Evolutionary conservation across 352 stramenopile genomes (phyloP), one percentile per base, ranked within the genome.

Genomic region (Phytophthora quininea): DNA sequence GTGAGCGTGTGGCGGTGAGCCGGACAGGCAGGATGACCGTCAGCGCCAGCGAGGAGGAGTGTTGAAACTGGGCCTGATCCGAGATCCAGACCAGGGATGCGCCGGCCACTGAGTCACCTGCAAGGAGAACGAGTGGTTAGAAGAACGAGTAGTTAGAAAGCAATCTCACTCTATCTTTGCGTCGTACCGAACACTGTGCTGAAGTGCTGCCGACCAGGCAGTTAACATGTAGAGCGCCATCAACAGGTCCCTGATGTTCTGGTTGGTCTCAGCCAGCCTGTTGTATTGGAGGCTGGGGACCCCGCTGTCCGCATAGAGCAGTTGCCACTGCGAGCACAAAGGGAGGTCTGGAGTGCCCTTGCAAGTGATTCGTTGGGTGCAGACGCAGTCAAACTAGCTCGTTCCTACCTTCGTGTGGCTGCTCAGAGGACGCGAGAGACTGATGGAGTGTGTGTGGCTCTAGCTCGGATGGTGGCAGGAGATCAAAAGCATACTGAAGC

Each of bases 271-370:
- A 66, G 65, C 12, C 29, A 46, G 1, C 49, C 66, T 5, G 62
- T 80, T 53, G 54, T 66, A 10, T 37, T 67, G 11, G 38, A 49
- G 11, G 31, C 2, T 55, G 37, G 47, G 51, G 58, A 66, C 29
- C 66, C 78, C 29, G 77, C 80, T 0, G 48, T 92, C 0, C 49
- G 68, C 7, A 65, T 92, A 35, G 80, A 93, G 46, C 57, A 74
- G 30, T 48, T 88, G 38, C 45, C 69, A 8, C 31, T 84, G 27
- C 29, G 54, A 19, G 73, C 71, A 3, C 84, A 93, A 55, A 80
- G 84, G 0, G 77, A 88, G 35, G 65, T 89, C 24, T 93, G 80
- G 82, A 89, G 80, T 43, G 79, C 79, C 33, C 61, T 91, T 29
- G 73, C 75, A 10, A 80, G 71, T 31, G 42, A 57, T 32, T 69